Evolutionary conservation across 306 rosid species (phyloP).

Genomic region (Lathyrus tuberosus): DNA sequence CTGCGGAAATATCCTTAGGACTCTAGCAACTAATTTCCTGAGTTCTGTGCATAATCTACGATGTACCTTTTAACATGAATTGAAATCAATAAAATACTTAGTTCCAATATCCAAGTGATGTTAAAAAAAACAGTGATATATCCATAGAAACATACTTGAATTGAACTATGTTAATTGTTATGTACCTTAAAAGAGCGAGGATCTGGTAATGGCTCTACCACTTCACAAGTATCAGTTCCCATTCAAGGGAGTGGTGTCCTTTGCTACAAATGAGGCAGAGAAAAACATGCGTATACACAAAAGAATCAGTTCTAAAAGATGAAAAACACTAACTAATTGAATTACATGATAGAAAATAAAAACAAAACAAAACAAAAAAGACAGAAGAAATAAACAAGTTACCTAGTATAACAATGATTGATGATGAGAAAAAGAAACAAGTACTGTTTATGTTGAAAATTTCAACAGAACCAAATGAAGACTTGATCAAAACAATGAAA

Average conservation of each 20-base stretch:
- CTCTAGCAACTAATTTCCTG: slow-evolving; percentile 53
- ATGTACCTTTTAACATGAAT: slow-evolving; percentile 69
- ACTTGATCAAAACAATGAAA: not conserved
- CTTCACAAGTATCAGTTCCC: slow-evolving; percentile 70
- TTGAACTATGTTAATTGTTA: slow-evolving; percentile 6
- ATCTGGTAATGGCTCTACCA: slow-evolving; percentile 44
- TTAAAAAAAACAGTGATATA: not conserved
- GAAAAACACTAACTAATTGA: not conserved
- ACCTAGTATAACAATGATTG: slow-evolving; percentile 28
- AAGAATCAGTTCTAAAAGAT: not conserved
- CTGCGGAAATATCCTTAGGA: slow-evolving; percentile 57
- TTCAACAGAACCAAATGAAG: slow-evolving; percentile 3
- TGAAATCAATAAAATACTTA: slow-evolving; percentile 23
- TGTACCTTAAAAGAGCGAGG: slow-evolving; percentile 65
- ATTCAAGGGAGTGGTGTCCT: slow-evolving; percentile 49
- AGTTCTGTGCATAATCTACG: slow-evolving; percentile 64
- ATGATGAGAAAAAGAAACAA: slow-evolving; percentile 37
- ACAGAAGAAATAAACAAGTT: slow-evolving; percentile 16
- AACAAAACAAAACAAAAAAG: not conserved
- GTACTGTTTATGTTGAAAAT: slow-evolving; percentile 14
- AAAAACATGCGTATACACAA: not conserved
- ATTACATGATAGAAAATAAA: not conserved
- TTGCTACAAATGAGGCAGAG: slow-evolving; percentile 47
- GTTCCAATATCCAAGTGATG: slow-evolving; percentile 10
- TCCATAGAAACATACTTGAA: slow-evolving; percentile 8